Evolutionary conservation across 768 basidiomycete genomes (phyloP), one percentile per base, ranked within the genome.

Genomic region (Leccinum subtestaceum): DNA sequence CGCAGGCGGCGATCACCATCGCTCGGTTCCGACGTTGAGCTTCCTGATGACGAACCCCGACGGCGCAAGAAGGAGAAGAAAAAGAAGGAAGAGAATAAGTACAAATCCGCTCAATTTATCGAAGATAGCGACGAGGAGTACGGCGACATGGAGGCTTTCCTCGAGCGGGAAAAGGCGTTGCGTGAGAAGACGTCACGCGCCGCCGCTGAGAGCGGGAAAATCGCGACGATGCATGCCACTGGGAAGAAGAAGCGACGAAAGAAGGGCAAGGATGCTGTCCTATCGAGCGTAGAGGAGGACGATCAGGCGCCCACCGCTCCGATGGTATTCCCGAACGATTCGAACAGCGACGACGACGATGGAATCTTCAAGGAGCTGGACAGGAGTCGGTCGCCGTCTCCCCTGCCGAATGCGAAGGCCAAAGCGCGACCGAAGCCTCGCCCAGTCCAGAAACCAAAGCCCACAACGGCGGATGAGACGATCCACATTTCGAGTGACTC

Each of bases 31-130:
- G 81, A 78, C 50, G 72, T 56, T 7, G 75, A 72, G 11, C 70
- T 71, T 53, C 59, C 61, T 31, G 77, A 74, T 31, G 78, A 77
- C 38, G 72, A 69, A 47, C 67, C 72, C 57, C 69, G 67, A 63
- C 72, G 67, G 23, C 70, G 66, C 60, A 78, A 75, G 43, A 45
- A 45, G 66, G 76, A 75, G 57, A 84, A 79, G 71, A 85, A 82
- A 72, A 78, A 77, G 64, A 86, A 84, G 69, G 89, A 90, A 70
- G 82, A 83, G 70, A 81, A 86, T 75, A 77, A 78, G 59, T 95
- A 91, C 79, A 94, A 93, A 72, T 91, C 89, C 7, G 93, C 92
- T 10, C 88, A 92, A 71, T 91, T 95, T 70, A 94, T 96, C 70
- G 86, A 90, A 68, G 94, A 97, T 74, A 93, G 91, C 61, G 95